Evolutionary conservation across 1,284 basidiomycete species (phyloP), one percentile per base, ranked within the genome.

Genomic region (Leccinum solheimii): DNA sequence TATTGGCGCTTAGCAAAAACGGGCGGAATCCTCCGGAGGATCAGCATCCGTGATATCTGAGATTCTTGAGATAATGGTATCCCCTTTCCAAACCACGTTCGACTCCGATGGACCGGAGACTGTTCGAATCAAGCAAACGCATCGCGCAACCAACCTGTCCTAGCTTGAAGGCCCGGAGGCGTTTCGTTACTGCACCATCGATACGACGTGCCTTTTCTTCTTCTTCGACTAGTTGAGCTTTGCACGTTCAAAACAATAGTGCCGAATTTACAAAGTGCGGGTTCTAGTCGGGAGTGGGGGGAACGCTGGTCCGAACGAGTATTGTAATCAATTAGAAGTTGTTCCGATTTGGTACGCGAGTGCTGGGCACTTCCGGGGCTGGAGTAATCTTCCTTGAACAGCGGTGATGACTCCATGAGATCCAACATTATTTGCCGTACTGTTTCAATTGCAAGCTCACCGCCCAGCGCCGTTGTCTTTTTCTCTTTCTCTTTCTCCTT

Each of bases 101-200:
- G 21, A 48, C 21, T 45, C 34, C 19, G 49, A 14, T 21, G 19
- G 23, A 36, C 14, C 8, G 5, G 30, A 56, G 52, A 52, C 49
- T 56, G 7, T 52, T 59, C 54, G 36, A 54, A 56, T 61, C 48
- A 49, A 48, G 45, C 19, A 48, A 48, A 48, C 21, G 45, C 21
- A 48, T 48, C 45, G 45, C 45, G 21, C 45, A 13, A 48, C 45
- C 21, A 48, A 21, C 45, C 45, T 21, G 6, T 48, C 6, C 43
- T 14, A 48, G 11, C 21, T 48, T 13, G 45, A 48, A 21, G 21
- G 45, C 45, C 45, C 23, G 7, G 21, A 48, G 13, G 45, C 45
- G 2, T 23, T 48, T 14, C 21, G 21, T 48, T 48, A 19, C 10
- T 19, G 27, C 32, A 21, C 3, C 38, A 56, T 64, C 48, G 55